phyloP scores from a whole-genome alignment of 164 flowering plant genomes.

The Berberis thunbergii region DNA sequence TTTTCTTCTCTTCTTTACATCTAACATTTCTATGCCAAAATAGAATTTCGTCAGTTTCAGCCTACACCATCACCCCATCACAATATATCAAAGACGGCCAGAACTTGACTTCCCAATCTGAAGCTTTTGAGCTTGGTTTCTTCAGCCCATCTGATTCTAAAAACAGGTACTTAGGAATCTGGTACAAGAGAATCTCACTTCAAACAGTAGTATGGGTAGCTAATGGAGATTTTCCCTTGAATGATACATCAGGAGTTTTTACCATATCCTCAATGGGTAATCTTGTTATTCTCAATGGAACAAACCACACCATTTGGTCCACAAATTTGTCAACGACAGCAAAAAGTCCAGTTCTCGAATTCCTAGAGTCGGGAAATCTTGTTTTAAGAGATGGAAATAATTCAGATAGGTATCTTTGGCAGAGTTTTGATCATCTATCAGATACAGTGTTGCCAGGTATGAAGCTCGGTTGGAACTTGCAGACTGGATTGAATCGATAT shows the following conservation, averaged over 20 bases:
- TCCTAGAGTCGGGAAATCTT: constrained; percentile 11
- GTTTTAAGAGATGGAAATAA: background rate
- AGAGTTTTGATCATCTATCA: constrained; percentile 8
- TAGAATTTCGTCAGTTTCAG: background rate
- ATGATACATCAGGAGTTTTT: constrained; percentile 4
- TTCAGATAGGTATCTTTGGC: background rate
- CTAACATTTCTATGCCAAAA: too few relatives aligned
- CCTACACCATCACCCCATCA: background rate
- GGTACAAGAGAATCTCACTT: constrained; percentile 5
- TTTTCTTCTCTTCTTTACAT: too few relatives aligned
- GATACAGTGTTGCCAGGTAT: constrained; percentile 5
- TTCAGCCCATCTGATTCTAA: background rate
- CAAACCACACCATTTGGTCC: constrained; percentile 1
- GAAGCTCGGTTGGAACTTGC: constrained; percentile 4
- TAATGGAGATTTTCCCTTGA: constrained; percentile 1
- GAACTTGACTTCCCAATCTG: background rate
- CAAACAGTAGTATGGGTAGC: constrained; percentile 7
- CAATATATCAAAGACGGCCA: background rate
- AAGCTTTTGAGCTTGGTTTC: background rate
- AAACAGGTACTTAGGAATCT: constrained; percentile 1
- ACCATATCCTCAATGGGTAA: background rate
- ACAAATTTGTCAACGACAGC: background rate
- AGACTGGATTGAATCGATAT: background rate
- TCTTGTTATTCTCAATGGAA: background rate
- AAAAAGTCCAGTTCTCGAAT: background rate